Evolutionary conservation across 2,329 filamentous ascomycete genomes (phyloP), one percentile per base, ranked within the genome.

Genomic region (Zarea fungicola): DNA sequence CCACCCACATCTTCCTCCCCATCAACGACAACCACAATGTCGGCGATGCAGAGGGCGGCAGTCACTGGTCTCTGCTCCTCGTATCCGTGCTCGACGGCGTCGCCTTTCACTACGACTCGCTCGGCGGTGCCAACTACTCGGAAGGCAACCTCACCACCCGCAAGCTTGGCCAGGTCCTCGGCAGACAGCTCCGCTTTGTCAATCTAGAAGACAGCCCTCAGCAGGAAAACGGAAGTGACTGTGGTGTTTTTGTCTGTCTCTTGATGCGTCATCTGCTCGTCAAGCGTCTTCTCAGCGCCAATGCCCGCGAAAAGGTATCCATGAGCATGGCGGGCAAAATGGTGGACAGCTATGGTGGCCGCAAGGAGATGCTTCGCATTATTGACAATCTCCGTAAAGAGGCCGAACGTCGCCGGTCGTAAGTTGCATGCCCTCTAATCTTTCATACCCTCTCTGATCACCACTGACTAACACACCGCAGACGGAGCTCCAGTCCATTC

Each of bases 81-180:
- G 91, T 99, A 26, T 90, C 85, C 11, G 79, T 90, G 34, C 83
- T 95, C 42, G 93, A 99, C 63, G 84, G 89, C 8, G 83, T 96
- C 3, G 89, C 92, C 0, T 99, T 99, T 66, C 93, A 99, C 73
- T 99, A 99, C 70, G 93, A 99, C 69, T 92, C 86, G 1, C 75
- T 97, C 22, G 79, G 80, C 2, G 83, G 84, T 2, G 78, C 81
- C 32, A 97, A 99, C 67, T 79, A 81, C 52, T 70, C 76, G 35
- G 87, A 95, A 56, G 93, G 89, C 1, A 76, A 78, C 43, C 71
- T 78, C 1, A 85, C 86, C 6, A 81, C 85, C 0, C 70, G 78
- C 41, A 87, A 89, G 59, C 74, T 99, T 36, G 75, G 79, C 22
- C 71, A 73, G 26, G 71, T 97, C 25, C 75, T 97, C 1, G 75